Evolutionary conservation across 495 filamentous ascomycete genomes (phyloP).

Genomic region (Copromyces sp.): DNA sequence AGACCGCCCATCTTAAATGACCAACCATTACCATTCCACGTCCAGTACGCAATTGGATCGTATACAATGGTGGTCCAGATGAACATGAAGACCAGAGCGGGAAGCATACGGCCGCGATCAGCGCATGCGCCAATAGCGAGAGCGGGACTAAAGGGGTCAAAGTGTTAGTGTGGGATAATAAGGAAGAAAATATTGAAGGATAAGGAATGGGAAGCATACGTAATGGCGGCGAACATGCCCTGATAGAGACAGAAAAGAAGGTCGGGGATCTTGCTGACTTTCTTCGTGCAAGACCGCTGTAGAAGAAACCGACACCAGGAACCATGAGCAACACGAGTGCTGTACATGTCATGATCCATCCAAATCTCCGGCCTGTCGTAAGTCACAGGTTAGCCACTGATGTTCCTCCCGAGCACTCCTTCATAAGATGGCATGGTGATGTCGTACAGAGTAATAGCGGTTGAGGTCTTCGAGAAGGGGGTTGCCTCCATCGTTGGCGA

Average conservation of each 20-base stretch:
- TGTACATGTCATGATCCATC: constrained; percentile 80
- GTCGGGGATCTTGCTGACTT: constrained; percentile 92
- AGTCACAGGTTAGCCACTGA: background rate
- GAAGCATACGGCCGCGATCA: constrained; percentile 89
- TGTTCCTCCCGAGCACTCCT: background rate
- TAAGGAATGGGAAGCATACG: constrained; percentile 28
- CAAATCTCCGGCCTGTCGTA: constrained; percentile 67
- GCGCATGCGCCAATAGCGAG: constrained; percentile 87
- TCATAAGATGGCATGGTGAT: background rate
- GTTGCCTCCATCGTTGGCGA: constrained; percentile 56
- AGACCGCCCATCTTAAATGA: constrained; percentile 72
- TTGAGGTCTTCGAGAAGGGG: constrained; percentile 67
- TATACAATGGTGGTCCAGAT: constrained; percentile 93
- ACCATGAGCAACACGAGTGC: constrained; percentile 96
- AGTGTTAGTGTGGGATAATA: background rate
- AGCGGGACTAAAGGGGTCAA: constrained; percentile 43
- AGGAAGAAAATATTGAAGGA: background rate
- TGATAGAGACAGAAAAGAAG: constrained; percentile 89
- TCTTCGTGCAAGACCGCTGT: constrained; percentile 91
- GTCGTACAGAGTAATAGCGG: constrained; percentile 66
- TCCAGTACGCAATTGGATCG: constrained; percentile 96
- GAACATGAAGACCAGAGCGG: constrained; percentile 92
- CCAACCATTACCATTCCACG: constrained; percentile 89
- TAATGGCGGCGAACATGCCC: constrained; percentile 96
- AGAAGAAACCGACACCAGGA: constrained; percentile 97